Percentiles rank a stretch among this genome's conserved stretches.
Conservation (phyloP, 106 monocot genomes). For the Xerophyta viscosa region DNA sequence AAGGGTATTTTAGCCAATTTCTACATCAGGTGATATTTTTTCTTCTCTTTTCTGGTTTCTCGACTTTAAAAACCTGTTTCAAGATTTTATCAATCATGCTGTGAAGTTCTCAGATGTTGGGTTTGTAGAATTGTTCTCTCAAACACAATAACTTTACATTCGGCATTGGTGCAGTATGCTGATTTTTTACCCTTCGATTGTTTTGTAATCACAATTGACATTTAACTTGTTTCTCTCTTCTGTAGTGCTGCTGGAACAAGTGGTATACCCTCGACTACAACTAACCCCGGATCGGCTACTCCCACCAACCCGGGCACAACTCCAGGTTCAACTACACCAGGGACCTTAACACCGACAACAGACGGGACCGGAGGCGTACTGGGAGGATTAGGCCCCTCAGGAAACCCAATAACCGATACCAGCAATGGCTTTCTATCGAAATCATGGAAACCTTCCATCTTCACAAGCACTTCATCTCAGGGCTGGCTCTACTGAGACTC, state of each 20-base stretch:
- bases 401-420: not conserved
- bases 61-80: too few species aligned
- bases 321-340: not conserved
- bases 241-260: conserved; percentile 14
- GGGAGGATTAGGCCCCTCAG: not conserved
- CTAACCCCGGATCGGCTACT: not conserved
- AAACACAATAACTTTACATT: too few species aligned
- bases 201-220: too few species aligned
- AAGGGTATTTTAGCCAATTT: too few species aligned
- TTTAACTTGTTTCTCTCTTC: not conserved
- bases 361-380: conserved; percentile 2
- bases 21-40: too few species aligned
- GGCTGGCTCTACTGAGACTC: not conserved
- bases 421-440: not conserved
- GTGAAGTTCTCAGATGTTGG: too few species aligned
- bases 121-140: too few species aligned
- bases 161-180: too few species aligned
- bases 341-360: conserved; percentile 4
- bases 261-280: not conserved
- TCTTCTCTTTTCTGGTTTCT: too few species aligned
- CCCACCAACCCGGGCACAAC: not conserved
- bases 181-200: not conserved
- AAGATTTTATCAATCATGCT: too few species aligned
- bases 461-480: not conserved
- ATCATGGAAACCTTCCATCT: not conserved